These are phyloP conservation scores for Trichoderma lentiforme DNA, from an alignment of 2,329 filamentous ascomycete species.

Conservation along the genomic window DNA sequence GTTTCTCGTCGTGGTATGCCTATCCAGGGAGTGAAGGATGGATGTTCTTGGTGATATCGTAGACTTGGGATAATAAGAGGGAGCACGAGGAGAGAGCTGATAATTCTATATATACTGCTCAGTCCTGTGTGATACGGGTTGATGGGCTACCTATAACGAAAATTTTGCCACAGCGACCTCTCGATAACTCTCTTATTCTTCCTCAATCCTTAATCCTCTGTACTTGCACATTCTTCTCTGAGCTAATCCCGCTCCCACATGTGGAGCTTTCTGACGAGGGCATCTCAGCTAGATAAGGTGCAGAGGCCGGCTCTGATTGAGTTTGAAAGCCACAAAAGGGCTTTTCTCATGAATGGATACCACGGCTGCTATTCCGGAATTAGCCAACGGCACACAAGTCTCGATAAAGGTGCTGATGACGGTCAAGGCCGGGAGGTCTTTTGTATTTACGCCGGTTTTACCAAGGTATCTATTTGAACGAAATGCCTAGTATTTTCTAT, in stretches of 20 bases:
- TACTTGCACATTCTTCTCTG: not conserved
- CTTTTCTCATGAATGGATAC: not conserved
- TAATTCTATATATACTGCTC: not conserved
- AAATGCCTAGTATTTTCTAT: not conserved
- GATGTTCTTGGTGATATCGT: not conserved
- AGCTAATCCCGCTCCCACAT: not conserved
- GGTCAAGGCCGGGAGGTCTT: not conserved
- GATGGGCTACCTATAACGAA: not conserved
- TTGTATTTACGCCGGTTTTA: not conserved
- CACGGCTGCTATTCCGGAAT: not conserved
- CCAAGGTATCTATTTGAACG: not conserved
- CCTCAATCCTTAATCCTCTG: not conserved
- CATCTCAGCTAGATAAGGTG: not conserved
- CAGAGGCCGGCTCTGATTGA: not conserved
- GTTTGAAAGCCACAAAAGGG: not conserved
- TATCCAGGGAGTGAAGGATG: not conserved
- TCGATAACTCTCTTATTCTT: not conserved
- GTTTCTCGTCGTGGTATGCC: not conserved
- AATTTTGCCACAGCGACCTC: not conserved
- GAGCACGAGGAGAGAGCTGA: not conserved
- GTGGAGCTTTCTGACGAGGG: not conserved
- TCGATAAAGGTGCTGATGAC: not conserved
- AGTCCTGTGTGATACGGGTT: too few species aligned
- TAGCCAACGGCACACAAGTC: not conserved
- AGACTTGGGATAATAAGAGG: not conserved